Evolutionary conservation across 1,284 basidiomycete species (phyloP).

Genomic region (Sanghuangporus weigelae): DNA sequence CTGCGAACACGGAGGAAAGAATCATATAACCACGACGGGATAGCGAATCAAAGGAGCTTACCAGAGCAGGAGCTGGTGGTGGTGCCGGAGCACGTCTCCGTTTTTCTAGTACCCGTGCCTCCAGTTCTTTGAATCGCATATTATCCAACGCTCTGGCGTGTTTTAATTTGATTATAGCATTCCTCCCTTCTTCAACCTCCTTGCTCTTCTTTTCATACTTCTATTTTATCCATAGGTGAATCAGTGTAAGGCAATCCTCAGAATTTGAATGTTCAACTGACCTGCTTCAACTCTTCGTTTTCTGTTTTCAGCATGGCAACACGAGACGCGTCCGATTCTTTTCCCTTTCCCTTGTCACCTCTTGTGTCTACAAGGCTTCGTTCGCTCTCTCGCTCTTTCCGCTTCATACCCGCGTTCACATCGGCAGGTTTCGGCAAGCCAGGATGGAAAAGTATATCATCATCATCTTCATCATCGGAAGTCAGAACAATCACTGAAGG

Average conservation of each 20-base stretch:
- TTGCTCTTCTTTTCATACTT: no score
- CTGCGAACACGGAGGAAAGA: not conserved
- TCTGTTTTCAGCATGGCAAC: not conserved
- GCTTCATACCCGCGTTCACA: not conserved
- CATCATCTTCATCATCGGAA: not conserved
- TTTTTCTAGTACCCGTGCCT: not conserved
- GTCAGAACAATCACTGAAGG: not conserved
- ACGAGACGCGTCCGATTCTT: not conserved
- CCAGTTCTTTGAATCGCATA: no score
- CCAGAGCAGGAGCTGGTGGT: not conserved
- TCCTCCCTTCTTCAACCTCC: no score
- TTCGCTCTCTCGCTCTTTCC: not conserved
- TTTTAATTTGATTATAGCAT: no score
- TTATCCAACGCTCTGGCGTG: no score
- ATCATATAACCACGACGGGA: no score
- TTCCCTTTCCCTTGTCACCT: not conserved
- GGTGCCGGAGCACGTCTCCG: not conserved
- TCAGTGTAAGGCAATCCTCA: no score
- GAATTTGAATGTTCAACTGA: not conserved
- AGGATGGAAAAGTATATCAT: not conserved
- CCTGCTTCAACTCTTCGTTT: slow-evolving; percentile 6
- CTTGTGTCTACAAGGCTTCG: not conserved
- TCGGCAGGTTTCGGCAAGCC: not conserved
- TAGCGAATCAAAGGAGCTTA: no score
- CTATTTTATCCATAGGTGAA: no score